Evolutionary conservation across 495 filamentous ascomycete species (phyloP).

Genomic region (Recurvomyces mirabilis): DNA sequence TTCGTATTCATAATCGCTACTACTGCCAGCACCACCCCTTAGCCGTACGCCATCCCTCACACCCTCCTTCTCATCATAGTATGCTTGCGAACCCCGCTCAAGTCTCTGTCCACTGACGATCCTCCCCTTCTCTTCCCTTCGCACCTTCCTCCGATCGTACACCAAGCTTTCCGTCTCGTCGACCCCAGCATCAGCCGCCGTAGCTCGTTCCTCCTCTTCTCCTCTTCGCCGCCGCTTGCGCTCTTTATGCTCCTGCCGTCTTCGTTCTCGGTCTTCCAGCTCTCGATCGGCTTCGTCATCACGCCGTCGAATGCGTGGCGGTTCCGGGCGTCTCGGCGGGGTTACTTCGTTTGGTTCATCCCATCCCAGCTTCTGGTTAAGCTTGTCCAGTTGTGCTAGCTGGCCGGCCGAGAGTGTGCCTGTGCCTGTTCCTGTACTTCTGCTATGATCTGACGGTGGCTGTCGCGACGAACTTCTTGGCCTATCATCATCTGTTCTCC

Average conservation of each 20-base stretch:
- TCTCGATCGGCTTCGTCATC: conserved; percentile 18
- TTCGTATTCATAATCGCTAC: conserved; percentile 20
- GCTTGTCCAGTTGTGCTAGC: conserved; percentile 30
- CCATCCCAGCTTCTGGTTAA: conserved; percentile 31
- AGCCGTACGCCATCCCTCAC: conserved; percentile 25
- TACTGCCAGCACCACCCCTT: conserved; percentile 21
- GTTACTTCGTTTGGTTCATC: conserved; percentile 23
- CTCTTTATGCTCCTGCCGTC: conserved; percentile 22
- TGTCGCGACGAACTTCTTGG: conserved; percentile 4
- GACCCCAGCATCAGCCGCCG: conserved; percentile 3
- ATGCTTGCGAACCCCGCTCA: conserved; percentile 26
- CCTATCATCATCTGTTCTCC: conserved; percentile 5
- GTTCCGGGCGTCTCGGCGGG: conserved; percentile 4
- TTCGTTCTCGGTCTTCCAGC: conserved; percentile 23
- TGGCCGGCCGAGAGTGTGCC: conserved; percentile 25
- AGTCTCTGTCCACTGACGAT: conserved; percentile 30
- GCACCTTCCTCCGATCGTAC: conserved; percentile 11
- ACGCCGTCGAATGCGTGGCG: neutral
- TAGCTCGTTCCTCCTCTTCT: conserved; percentile 30
- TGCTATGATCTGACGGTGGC: conserved; percentile 10
- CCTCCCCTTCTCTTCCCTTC: conserved; percentile 22
- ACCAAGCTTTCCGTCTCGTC: conserved; percentile 4
- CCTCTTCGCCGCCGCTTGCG: conserved; percentile 14
- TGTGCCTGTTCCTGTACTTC: conserved; percentile 12
- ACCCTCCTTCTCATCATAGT: conserved; percentile 24